Evolutionary conservation across 495 filamentous ascomycete species (phyloP).

Genomic region (Tuber umbilicatum): DNA sequence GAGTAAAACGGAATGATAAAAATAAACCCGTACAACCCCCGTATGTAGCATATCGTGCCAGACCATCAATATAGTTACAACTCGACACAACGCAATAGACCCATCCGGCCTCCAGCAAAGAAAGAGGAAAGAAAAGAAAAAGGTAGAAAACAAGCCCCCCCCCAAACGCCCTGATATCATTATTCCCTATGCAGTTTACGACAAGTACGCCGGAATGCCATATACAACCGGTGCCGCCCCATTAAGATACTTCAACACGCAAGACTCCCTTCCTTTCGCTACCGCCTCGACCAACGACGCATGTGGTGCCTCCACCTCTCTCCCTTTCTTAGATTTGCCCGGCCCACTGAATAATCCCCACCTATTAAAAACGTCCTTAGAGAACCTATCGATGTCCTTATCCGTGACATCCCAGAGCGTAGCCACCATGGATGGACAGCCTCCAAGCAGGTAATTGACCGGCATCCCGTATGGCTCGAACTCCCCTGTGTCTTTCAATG

Average conservation of each 20-base stretch:
- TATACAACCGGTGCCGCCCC: slow-evolving; percentile 90
- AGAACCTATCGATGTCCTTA: slow-evolving; percentile 89
- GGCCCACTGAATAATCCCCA: slow-evolving; percentile 66
- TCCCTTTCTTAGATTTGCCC: slow-evolving; percentile 33
- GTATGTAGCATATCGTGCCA: not conserved
- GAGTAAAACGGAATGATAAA: not conserved
- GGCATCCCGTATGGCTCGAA: slow-evolving; percentile 84
- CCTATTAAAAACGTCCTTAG: slow-evolving; percentile 63
- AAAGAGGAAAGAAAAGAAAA: not conserved
- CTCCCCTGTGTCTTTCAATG: slow-evolving; percentile 70
- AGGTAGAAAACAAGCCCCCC: slow-evolving; percentile 12
- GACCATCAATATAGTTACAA: not conserved
- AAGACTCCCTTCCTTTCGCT: slow-evolving; percentile 61
- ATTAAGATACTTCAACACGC: slow-evolving; percentile 82
- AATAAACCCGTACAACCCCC: not conserved
- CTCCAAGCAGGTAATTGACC: slow-evolving; percentile 84
- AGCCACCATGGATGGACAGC: slow-evolving; percentile 72
- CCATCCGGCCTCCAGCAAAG: not conserved
- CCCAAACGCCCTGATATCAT: slow-evolving; percentile 15
- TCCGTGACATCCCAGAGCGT: slow-evolving; percentile 98
- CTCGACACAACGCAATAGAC: not conserved
- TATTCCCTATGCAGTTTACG: slow-evolving; percentile 6
- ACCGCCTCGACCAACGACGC: slow-evolving; percentile 67
- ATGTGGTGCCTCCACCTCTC: slow-evolving; percentile 11
- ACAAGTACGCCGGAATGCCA: slow-evolving; percentile 75